Evolutionary conservation across 768 basidiomycete species (phyloP), one percentile per base, ranked within the genome.

Genomic region (Lyophyllum atratum): DNA sequence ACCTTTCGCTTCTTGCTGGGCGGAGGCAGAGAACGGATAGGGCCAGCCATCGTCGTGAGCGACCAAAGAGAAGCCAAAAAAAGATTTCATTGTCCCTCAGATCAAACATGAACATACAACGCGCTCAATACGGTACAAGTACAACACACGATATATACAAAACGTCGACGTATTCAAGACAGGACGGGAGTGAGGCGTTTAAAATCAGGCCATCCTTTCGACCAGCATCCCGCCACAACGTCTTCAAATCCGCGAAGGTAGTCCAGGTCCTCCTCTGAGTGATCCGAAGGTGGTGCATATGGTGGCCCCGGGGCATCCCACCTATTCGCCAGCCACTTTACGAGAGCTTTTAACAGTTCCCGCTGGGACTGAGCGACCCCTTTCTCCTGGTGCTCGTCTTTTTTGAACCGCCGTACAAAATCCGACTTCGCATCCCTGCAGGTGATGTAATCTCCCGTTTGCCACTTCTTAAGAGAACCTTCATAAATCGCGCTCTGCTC

Each of bases 1-100:
- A 75, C 68, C 63, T 78, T 85, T 44, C 78, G 76, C 65, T 74
- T 83, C 67, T 85, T 86, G 40, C 72, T 68, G 15, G 78, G 74
- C 43, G 83, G 81, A 11, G 81, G 84, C 5, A 85, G 71, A 24
- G 83, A 83, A 56, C 73, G 75, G 37, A 69, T 54, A 49, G 74
- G 67, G 64, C 54, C 63, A 59, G 69, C 57, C 68, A 70, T 68
- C 15, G 25, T 28, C 9, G 15, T n/a, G 34, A 37, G 14, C 34
- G 12, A 15, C 34, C n/a, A n/a, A n/a, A n/a, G n/a, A n/a, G n/a
- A n/a, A n/a, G 4, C 14, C 29, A 3, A 12, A 6, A 21, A 24
- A 22, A n/a, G n/a, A 2, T 21, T 26, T 6, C 31, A 33, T 6
- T 39, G 49, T 17, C 44, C 43, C 25, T 33, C 4, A 21, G 48